Conservation (phyloP, 2,329 filamentous ascomycete species). For the Botrytis porri region DNA sequence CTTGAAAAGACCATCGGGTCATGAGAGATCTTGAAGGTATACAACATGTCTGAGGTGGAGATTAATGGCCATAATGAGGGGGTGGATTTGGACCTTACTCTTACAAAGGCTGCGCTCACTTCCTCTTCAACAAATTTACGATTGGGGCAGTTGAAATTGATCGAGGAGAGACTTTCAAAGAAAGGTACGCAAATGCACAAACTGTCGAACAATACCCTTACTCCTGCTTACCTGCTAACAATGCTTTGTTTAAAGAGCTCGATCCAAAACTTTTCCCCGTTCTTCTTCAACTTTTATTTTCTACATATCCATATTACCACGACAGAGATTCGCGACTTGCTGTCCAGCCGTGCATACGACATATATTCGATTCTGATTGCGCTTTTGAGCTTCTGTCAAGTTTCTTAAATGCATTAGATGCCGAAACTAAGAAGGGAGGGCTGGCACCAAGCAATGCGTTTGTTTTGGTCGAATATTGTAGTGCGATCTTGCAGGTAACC, state of each 20-base stretch:
- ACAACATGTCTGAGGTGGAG: constrained; percentile 51
- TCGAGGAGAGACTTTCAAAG: constrained; percentile 56
- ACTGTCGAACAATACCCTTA: constrained; percentile 28
- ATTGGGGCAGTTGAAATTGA: constrained; percentile 51
- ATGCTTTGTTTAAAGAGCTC: constrained; percentile 34
- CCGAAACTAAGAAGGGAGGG: constrained; percentile 71
- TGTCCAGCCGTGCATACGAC: constrained; percentile 74
- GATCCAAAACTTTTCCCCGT: constrained; percentile 44
- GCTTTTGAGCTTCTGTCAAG: constrained; percentile 57
- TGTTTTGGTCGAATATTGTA: constrained; percentile 87
- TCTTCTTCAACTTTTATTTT: constrained; percentile 73
- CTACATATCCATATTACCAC: constrained; percentile 81
- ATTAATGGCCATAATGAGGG: constrained; percentile 44
- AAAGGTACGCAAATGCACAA: constrained; percentile 44
- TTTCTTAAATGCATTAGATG: constrained; percentile 64
- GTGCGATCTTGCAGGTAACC: constrained; percentile 71
- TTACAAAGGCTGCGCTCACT: constrained; percentile 50
- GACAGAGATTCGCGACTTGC: constrained; percentile 82
- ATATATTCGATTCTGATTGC: constrained; percentile 58
- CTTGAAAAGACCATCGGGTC: constrained; percentile 22
- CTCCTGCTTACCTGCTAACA: constrained; percentile 9
- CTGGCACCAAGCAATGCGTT: constrained; percentile 81
- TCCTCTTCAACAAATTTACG: constrained; percentile 61
- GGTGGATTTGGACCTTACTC: constrained; percentile 51
- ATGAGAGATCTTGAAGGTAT: constrained; percentile 36